These are phyloP conservation scores for Nigrograna mackinnonii DNA, from an alignment of 2,329 filamentous ascomycete genomes.

Conservation along the genomic window DNA sequence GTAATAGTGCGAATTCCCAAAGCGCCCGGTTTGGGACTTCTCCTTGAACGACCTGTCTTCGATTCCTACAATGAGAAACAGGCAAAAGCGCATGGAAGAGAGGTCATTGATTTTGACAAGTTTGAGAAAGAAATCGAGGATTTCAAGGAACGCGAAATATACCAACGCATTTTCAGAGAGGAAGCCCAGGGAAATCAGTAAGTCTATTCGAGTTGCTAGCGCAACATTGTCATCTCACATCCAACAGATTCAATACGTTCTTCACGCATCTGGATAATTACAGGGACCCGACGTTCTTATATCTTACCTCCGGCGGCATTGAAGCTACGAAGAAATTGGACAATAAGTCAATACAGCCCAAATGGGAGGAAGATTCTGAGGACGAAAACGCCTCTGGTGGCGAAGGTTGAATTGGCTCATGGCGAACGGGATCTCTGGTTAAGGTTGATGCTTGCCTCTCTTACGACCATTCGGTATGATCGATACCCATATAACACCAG, in stretches of 20 bases:
- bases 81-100: constrained; percentile 63
- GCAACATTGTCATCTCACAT: too few species aligned
- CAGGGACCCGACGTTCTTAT: constrained; percentile 53
- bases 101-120: constrained; percentile 76
- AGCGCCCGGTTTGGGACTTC: constrained; percentile 82
- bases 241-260: constrained; percentile 48
- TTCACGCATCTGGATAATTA: constrained; percentile 57
- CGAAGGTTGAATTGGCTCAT: too few species aligned
- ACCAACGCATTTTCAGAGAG: constrained; percentile 85
- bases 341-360: constrained; percentile 27
- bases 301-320: constrained; percentile 52
- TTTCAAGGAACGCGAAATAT: constrained; percentile 93
- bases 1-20: constrained; percentile 85
- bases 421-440: too few species aligned
- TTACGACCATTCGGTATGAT: too few species aligned
- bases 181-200: constrained; percentile 87
- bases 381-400: constrained; percentile 39
- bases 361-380: constrained; percentile 36
- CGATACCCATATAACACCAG: too few species aligned
- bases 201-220: constrained; percentile 45
- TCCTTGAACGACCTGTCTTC: constrained; percentile 91
- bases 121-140: constrained; percentile 78
- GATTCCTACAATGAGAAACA: constrained; percentile 82
- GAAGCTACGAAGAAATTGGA: constrained; percentile 43
- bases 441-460: too few species aligned